Evolutionary conservation across 116 monocot genomes (phyloP), one percentile per base, ranked within the genome.

Genomic region (Dioscorea cayenensis): DNA sequence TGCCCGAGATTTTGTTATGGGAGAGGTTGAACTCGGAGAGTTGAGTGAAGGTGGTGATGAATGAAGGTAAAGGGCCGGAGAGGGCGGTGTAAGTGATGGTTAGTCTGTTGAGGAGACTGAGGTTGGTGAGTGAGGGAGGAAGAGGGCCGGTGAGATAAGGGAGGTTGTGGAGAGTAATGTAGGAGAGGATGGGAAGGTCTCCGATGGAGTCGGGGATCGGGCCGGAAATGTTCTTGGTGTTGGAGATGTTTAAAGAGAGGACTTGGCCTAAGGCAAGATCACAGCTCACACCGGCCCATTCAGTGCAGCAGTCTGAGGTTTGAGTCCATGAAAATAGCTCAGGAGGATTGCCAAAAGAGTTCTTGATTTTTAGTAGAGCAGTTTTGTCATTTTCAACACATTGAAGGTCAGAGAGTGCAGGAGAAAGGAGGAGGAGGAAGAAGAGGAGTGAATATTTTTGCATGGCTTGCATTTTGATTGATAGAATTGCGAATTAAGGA

Each of bases 61-160:
- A 79, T 10, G 58, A 0, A 12, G 79, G 79, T 22, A 79, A 23
- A 14, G 63, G 63, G 19, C 75, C 80, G 20, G 75, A 70, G 48
- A 80, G 27, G 65, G 14, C 13, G 65, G 74, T 80, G 23, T 28
- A 28, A 49, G 51, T 72, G 76, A 85, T 71, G 36, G 13, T 21
- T 29, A 85, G 55, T 3, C 20, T 16, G 0, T 27, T 18, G 65
- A 75, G 49, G 23, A 28, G 10, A 10, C 6, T 28, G 67, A 80
- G 80, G 12, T 29, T 36, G 63, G 70, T 8, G 77, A 84, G 10
- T 29, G 75, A 37, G 18, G 65, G 2, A 8, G 85, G 78, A 60
- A 85, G 67, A 37, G 68, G 19, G 63, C 85, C 85, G 49, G 16
- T 10, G 49, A 85, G 75, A 65, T 43, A 18, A 19, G 87, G 80